Evolutionary conservation across 1,139 yeast species (phyloP).

Genomic region (Magnusiomyces suaveolens): DNA sequence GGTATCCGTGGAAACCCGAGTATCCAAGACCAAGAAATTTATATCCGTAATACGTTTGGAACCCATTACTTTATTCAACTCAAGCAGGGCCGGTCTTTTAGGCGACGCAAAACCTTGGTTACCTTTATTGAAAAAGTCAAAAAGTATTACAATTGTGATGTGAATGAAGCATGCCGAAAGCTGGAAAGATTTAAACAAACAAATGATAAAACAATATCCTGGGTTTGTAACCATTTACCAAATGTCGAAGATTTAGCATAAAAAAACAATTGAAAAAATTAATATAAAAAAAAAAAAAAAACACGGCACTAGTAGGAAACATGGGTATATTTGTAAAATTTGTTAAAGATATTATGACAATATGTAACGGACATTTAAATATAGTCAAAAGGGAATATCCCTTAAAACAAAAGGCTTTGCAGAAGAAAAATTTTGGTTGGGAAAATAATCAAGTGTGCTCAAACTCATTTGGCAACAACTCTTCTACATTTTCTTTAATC

Average conservation of each 20-base stretch:
- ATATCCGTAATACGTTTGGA: conserved; percentile 2
- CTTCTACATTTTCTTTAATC: conserved; percentile 10
- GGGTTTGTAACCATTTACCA: conserved; percentile 6
- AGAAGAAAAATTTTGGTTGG: no score
- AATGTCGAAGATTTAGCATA: neutral
- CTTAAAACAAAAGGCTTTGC: no score
- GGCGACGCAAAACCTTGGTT: neutral
- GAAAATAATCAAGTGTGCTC: no score
- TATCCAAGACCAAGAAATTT: conserved; percentile 2
- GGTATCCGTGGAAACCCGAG: conserved; percentile 4
- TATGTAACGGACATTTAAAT: no score
- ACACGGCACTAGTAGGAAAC: neutral
- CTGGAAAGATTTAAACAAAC: neutral
- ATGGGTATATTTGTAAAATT: no score
- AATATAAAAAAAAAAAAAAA: neutral
- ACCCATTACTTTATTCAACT: conserved; percentile 5
- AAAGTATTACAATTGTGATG: neutral
- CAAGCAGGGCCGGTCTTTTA: conserved; percentile 3
- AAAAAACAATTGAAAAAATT: neutral
- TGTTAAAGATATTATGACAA: neutral
- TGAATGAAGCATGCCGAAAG: neutral
- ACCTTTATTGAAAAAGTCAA: conserved; percentile 2
- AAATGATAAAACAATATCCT: conserved; percentile 1
- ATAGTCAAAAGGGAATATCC: no score
- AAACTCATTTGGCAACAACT: conserved; percentile 19